A percentile compares a stretch with the other conserved stretches of the same genome.
phyloP scores from a whole-genome alignment of 306 rosid genomes.

The Senna siamea region DNA sequence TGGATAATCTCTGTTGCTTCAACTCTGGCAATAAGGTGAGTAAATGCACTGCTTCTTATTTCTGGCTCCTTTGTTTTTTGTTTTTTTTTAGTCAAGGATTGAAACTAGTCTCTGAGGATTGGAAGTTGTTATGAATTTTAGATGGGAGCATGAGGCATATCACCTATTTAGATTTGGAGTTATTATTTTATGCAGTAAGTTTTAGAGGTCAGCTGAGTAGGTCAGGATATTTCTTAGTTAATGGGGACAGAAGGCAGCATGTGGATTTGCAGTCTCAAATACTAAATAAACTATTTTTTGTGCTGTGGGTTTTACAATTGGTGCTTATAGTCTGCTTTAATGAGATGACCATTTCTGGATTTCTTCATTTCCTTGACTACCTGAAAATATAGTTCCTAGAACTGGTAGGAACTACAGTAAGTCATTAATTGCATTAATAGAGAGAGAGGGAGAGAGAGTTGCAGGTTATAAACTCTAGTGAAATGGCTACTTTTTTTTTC shows the following conservation, averaged over 20 bases:
- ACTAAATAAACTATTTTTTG: neutral
- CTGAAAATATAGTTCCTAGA: neutral
- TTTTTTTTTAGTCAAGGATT: no score
- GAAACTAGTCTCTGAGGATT: no score
- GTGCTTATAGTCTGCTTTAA: neutral
- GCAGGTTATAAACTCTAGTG: neutral
- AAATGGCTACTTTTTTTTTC: neutral
- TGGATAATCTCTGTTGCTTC: slow-evolving; percentile 87
- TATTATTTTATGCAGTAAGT: slow-evolving; percentile 15
- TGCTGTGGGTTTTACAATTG: neutral
- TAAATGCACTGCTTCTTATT: slow-evolving; percentile 8
- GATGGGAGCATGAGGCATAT: slow-evolving; percentile 21
- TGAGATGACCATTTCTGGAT: neutral
- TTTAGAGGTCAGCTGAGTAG: slow-evolving; percentile 30
- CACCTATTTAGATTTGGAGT: slow-evolving; percentile 18
- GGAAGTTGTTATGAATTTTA: neutral
- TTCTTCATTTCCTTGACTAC: neutral
- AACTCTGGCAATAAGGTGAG: slow-evolving; percentile 71
- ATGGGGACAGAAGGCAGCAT: no score
- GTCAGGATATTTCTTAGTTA: neutral
- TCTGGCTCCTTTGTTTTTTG: no score
- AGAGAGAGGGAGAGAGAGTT: neutral
- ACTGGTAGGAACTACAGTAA: neutral
- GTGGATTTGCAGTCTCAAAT: neutral
- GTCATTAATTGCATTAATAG: neutral